Evolutionary conservation across 2,329 filamentous ascomycete genomes (phyloP), one percentile per base, ranked within the genome.

Genomic region (Ramichloridium luteum): DNA sequence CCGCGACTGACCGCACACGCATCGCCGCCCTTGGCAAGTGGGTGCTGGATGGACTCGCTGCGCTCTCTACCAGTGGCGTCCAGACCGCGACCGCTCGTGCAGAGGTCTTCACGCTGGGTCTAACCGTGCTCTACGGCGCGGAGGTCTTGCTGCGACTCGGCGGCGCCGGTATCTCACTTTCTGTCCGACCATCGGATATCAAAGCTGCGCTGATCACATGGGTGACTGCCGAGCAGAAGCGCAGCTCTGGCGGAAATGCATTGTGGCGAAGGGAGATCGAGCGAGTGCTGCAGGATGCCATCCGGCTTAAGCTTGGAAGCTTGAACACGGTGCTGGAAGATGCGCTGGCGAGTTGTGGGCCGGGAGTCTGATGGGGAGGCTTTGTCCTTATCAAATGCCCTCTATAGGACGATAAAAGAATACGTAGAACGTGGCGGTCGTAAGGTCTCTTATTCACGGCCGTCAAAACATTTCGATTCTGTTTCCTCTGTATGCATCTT

Each of bases 91-190:
- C 71, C 2, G 76, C 77, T 1, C 74, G 76, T 34, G 66, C 74
- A 1, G 70, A 75, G 16, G 70, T 77, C 1, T 88, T 85, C 51
- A 65, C 68, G 2, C 57, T 80, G 25, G 71, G 69, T 0, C 45
- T 67, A 39, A 48, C 56, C 13, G 50, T 68, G 1, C 35, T 70
- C 4, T 58, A 56, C 34, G 55, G 51, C 6, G 50, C 55, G 6
- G 57, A 61, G n/a, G 50, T 59, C 6, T 46, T 65, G 20, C 32
- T 60, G 34, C 27, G 31, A 5, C 53, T 55, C 33, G 31, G 32
- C 6, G 31, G 23, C 13, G 28, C 28, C 18, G 41, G 40, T 6
- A 30, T 36, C 18, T 41, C 40, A 27, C 30, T 48, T 11, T 36
- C 34, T 4, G 35, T 42, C 3, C 38, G 41, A 13, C 46, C 44